phyloP scores from a whole-genome alignment of 805 yeast genomes.

The Candida oleophila region DNA sequence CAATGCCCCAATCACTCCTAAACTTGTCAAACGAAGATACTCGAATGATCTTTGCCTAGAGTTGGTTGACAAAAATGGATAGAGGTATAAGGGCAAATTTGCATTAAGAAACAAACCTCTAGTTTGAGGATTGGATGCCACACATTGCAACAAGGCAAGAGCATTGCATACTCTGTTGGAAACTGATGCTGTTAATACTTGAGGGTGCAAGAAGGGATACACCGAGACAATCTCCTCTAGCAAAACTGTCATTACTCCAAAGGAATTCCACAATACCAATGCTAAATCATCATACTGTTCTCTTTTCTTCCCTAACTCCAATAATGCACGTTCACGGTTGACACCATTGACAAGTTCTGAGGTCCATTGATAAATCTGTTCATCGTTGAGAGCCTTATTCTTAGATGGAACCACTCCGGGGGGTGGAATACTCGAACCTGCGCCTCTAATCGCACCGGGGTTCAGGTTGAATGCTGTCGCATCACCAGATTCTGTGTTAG shows the following conservation, averaged over 20 bases:
- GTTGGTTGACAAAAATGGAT: conserved; percentile 90
- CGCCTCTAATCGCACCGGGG: not conserved
- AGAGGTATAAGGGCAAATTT: conserved; percentile 86
- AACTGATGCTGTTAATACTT: conserved; percentile 77
- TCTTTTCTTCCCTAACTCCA: conserved; percentile 90
- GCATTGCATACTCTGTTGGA: conserved; percentile 96
- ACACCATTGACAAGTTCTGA: conserved; percentile 87
- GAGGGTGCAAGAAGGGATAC: conserved; percentile 87
- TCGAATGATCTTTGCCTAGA: conserved; percentile 92
- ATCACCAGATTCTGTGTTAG: not conserved
- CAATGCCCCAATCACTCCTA: conserved; percentile 95
- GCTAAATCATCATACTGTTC: conserved; percentile 95
- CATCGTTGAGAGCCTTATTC: conserved; percentile 50
- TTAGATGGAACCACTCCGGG: conserved; percentile 2
- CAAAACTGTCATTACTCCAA: conserved; percentile 92
- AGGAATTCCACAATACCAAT: conserved; percentile 89
- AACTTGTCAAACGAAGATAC: conserved; percentile 84
- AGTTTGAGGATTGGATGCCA: conserved; percentile 92
- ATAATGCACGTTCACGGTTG: conserved; percentile 86
- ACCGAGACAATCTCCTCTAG: conserved; percentile 88
- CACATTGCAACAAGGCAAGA: conserved; percentile 90
- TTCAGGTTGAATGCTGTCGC: conserved; percentile 4
- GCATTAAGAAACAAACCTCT: conserved; percentile 82
- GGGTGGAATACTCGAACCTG: not conserved
- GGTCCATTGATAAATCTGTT: conserved; percentile 87